These are phyloP conservation scores for Xerocomellus dryophilus DNA, from an alignment of 768 basidiomycete species.

Conservation along the genomic window DNA sequence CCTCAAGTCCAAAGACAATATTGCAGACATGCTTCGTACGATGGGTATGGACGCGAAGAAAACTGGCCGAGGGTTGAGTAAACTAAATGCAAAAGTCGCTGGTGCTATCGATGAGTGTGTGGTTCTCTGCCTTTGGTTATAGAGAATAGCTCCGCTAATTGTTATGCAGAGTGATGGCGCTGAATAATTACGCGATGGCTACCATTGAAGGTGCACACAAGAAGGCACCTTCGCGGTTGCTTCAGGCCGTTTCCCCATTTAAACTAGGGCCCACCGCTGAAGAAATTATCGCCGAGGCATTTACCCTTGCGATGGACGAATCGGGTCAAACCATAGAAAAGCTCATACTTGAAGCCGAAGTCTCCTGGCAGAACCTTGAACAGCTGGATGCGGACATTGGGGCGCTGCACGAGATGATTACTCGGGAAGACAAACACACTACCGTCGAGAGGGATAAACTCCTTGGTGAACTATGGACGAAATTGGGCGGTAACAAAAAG, in stretches of 20 bases:
- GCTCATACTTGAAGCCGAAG: conserved; percentile 66
- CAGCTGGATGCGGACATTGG: conserved; percentile 59
- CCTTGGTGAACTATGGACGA: conserved; percentile 68
- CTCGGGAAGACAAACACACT: conserved; percentile 53
- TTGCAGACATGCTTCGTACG: conserved; percentile 49
- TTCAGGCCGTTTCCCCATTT: conserved; percentile 43
- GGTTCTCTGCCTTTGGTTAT: not conserved
- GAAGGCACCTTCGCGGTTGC: conserved; percentile 27
- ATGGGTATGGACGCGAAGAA: conserved; percentile 63
- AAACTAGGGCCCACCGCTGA: conserved; percentile 33
- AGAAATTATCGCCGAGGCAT: conserved; percentile 51
- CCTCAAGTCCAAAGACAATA: conserved; percentile 53
- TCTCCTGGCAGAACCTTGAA: conserved; percentile 52
- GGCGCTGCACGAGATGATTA: conserved; percentile 54
- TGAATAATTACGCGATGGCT: conserved; percentile 67
- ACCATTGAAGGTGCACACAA: conserved; percentile 44
- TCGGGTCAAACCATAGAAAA: conserved; percentile 51
- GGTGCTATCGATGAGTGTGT: conserved; percentile 73
- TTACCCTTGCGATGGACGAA: conserved; percentile 60
- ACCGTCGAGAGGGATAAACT: conserved; percentile 48
- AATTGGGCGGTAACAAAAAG: conserved; percentile 57
- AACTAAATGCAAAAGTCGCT: conserved; percentile 61
- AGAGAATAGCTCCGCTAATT: conserved; percentile 1
- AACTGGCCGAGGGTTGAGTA: conserved; percentile 57
- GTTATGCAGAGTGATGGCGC: conserved; percentile 57